A percentile compares a stretch with the other conserved stretches of the same genome.
Conservation (phyloP, 345 rosid species). For the Erodium maritimum region DNA sequence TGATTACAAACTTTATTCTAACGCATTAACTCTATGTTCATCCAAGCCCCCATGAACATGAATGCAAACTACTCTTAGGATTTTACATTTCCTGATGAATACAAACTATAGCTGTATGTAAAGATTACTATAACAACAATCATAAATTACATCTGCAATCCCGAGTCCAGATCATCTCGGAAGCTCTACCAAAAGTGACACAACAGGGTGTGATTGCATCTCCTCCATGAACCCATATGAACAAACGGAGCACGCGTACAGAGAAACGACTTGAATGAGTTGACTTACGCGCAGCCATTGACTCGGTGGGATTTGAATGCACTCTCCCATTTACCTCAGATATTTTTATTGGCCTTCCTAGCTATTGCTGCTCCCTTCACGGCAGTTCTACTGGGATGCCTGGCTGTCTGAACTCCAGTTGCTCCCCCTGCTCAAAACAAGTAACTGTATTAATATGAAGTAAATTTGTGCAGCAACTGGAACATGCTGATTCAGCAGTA, state of each 20-base stretch:
- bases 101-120: not conserved
- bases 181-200: not conserved
- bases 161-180: not conserved
- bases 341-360: slow-evolving; percentile 18
- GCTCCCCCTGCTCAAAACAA: slow-evolving; percentile 18
- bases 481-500: too few species aligned
- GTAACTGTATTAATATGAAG: not conserved
- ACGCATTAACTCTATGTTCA: not conserved
- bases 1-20: not conserved
- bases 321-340: slow-evolving; percentile 22
- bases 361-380: slow-evolving; percentile 24
- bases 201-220: not conserved
- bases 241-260: too few species aligned
- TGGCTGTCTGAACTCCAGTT: slow-evolving; percentile 21
- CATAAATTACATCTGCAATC: not conserved
- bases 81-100: not conserved
- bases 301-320: slow-evolving; percentile 18
- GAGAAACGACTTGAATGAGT: not conserved
- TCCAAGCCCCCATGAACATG: not conserved
- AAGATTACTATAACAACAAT: not conserved
- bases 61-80: not conserved
- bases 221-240: not conserved
- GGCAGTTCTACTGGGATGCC: slow-evolving; percentile 21
- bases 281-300: slow-evolving; percentile 10
- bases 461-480: too few species aligned